Conservation (phyloP, 2,329 filamentous ascomycete species). For the Aspergillus niger region DNA sequence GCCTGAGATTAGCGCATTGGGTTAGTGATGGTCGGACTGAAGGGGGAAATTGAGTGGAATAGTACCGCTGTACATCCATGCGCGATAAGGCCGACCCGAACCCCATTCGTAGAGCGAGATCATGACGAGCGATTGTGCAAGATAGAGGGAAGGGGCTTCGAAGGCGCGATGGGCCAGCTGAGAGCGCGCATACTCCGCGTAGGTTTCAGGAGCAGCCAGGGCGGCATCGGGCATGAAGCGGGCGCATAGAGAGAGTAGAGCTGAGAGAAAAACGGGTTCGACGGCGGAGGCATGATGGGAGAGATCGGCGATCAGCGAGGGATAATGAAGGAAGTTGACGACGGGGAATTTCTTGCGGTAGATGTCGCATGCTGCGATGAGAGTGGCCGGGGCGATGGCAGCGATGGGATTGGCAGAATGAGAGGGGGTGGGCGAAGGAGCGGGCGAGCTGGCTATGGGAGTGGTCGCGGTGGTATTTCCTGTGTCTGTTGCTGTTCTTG, state of each 20-base stretch:
- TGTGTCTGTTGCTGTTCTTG: too few relatives aligned
- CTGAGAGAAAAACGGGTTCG: conserved; percentile 38
- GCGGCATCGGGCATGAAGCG: conserved; percentile 33
- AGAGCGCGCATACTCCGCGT: conserved; percentile 36
- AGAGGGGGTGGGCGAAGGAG: background rate
- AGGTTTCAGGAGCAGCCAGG: conserved; percentile 31
- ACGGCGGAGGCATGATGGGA: conserved; percentile 32
- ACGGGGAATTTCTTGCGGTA: conserved; percentile 42
- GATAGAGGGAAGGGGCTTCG: conserved; percentile 36
- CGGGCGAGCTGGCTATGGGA: background rate
- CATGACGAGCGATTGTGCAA: conserved; percentile 41
- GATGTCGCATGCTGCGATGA: conserved; percentile 38
- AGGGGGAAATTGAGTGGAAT: too few relatives aligned
- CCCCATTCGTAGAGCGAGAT: conserved; percentile 42
- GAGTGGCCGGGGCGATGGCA: conserved; percentile 27
- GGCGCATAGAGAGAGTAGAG: conserved; percentile 37
- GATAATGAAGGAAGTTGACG: conserved; percentile 41
- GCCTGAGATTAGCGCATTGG: conserved; percentile 18
- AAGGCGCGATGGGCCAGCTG: conserved; percentile 36
- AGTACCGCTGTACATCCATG: conserved; percentile 43
- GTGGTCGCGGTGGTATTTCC: too few relatives aligned
- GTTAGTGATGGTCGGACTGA: conserved; percentile 8
- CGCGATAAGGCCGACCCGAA: conserved; percentile 37
- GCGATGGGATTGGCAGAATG: conserved; percentile 24
- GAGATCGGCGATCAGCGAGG: conserved; percentile 38